Conservation (phyloP, 179 eudicot species). For the Corrigiola litoralis region DNA sequence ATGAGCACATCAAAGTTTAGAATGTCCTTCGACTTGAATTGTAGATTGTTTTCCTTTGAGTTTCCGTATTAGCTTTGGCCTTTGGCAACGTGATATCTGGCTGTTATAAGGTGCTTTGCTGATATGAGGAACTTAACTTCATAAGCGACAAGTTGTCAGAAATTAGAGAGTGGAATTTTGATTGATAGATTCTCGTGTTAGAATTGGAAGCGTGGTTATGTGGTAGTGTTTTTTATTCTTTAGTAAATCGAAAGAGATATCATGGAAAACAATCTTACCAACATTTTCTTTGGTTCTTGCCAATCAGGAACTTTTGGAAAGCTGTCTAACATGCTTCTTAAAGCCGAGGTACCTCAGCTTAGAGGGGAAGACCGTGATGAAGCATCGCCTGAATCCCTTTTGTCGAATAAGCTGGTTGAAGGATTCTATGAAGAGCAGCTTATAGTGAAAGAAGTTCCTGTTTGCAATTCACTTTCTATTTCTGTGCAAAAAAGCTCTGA, state of each 20-base stretch:
- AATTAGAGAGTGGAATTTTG: not conserved
- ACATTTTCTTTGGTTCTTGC: conserved; percentile 16
- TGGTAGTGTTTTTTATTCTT: too few relatives aligned
- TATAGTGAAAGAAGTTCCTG: conserved; percentile 49
- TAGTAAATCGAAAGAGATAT: not conserved
- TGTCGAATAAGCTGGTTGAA: conserved; percentile 40
- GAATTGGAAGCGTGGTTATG: too few relatives aligned
- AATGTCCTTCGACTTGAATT: not conserved
- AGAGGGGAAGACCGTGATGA: conserved; percentile 29
- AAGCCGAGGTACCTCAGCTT: conserved; percentile 36
- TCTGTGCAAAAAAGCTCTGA: conserved; percentile 53
- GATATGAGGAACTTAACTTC: not conserved
- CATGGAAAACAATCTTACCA: too few relatives aligned
- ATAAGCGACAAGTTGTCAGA: not conserved
- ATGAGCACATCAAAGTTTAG: not conserved
- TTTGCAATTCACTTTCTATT: conserved; percentile 46
- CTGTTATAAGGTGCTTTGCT: not conserved
- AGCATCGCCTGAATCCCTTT: conserved; percentile 25
- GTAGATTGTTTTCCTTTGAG: not conserved
- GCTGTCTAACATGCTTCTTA: conserved; percentile 44
- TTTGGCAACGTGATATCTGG: not conserved
- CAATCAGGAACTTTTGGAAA: conserved; percentile 51
- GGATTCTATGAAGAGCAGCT: conserved; percentile 67
- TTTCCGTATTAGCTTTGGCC: not conserved
- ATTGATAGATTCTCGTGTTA: not conserved